Evolutionary conservation across 176 grass and related monocot genomes (phyloP).

Genomic region (Melocanna baccifera): DNA sequence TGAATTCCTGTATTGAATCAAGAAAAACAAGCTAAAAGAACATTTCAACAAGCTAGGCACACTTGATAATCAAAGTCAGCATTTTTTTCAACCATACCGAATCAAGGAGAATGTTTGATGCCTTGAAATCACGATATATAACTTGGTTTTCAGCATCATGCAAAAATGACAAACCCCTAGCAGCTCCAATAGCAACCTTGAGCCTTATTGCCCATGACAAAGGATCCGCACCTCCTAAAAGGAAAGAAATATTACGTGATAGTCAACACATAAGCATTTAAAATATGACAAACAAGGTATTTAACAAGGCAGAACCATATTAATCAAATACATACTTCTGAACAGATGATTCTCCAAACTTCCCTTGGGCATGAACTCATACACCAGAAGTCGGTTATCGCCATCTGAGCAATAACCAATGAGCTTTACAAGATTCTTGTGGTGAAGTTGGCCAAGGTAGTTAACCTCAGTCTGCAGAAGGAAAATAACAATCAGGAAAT

Average conservation of each 20-base stretch:
- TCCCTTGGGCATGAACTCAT: slow-evolving; percentile 86
- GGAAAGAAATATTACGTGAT: slow-evolving; percentile 23
- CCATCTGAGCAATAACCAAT: slow-evolving; percentile 90
- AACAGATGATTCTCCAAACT: slow-evolving; percentile 97
- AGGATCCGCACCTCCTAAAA: slow-evolving; percentile 73
- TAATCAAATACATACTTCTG: slow-evolving; percentile 60
- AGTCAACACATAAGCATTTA: not conserved
- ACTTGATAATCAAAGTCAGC: not conserved
- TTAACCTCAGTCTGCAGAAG: slow-evolving; percentile 79
- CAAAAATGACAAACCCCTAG: slow-evolving; percentile 92
- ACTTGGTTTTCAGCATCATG: slow-evolving; percentile 85
- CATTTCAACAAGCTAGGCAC: not conserved
- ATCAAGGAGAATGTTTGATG: slow-evolving; percentile 98
- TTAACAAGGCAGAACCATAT: not conserved
- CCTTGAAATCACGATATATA: slow-evolving; percentile 99
- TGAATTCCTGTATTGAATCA: slow-evolving; percentile 70
- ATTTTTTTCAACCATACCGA: slow-evolving; percentile 53
- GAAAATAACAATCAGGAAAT: slow-evolving; percentile 16
- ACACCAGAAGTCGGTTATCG: slow-evolving; percentile 81
- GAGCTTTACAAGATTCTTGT: slow-evolving; percentile 84
- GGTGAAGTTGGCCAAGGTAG: slow-evolving; percentile 90
- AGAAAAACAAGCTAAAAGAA: not conserved
- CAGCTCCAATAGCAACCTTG: slow-evolving; percentile 87
- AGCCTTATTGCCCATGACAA: slow-evolving; percentile 87
- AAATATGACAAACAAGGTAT: not conserved